phyloP scores from a whole-genome alignment of 306 rosid species.

The Sicyos baderoa region DNA sequence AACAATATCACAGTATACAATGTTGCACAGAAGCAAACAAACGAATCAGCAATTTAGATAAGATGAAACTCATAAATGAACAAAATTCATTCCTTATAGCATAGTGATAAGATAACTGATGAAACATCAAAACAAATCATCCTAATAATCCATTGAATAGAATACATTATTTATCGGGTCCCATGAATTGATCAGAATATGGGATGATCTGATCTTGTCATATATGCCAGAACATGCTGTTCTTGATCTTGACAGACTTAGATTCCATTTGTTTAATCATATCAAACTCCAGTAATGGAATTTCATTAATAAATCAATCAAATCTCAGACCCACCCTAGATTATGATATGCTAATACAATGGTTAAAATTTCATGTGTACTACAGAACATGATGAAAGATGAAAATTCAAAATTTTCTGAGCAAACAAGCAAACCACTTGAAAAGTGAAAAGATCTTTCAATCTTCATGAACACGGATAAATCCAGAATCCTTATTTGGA shows the following conservation, averaged over 20 bases:
- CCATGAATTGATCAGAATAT: constrained; percentile 1
- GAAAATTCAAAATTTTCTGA: neutral
- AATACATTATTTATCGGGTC: neutral
- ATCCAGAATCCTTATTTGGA: neutral
- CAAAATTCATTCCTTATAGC: neutral
- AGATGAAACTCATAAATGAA: neutral
- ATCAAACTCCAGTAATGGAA: neutral
- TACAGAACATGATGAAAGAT: neutral
- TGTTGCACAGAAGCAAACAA: constrained; percentile 9
- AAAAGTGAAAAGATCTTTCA: neutral
- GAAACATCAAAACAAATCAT: neutral
- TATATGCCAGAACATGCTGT: neutral
- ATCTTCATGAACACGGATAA: neutral
- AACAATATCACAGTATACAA: neutral
- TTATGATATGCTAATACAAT: neutral
- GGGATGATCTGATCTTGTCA: neutral
- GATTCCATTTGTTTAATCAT: neutral
- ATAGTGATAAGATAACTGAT: constrained; percentile 1
- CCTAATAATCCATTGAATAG: neutral
- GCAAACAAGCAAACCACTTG: neutral
- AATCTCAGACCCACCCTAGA: neutral
- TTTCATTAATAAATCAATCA: neutral
- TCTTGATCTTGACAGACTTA: neutral
- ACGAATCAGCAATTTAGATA: neutral
- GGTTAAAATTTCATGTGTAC: neutral